phyloP scores from a whole-genome alignment of 2,329 filamentous ascomycete species.

The Botrytis aclada region DNA sequence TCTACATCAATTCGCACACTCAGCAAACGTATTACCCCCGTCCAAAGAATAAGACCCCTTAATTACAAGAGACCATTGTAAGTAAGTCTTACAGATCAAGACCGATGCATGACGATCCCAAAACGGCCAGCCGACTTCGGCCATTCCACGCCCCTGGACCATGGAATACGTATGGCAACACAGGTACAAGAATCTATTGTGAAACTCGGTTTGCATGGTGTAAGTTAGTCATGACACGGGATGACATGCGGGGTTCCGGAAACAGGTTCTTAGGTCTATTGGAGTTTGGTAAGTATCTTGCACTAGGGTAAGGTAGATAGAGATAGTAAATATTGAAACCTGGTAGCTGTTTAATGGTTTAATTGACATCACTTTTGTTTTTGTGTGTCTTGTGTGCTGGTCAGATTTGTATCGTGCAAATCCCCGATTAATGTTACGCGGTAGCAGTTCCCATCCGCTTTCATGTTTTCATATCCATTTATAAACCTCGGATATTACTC shows the following conservation, averaged over 20 bases:
- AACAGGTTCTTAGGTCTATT: neutral
- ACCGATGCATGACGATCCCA: neutral
- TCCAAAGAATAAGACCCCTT: neutral
- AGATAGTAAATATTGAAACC: neutral
- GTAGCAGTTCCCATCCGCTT: neutral
- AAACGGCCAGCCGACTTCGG: neutral
- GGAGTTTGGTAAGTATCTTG: neutral
- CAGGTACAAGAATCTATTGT: neutral
- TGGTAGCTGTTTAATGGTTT: neutral
- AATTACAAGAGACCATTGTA: neutral
- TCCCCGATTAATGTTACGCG: neutral
- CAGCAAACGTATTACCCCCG: neutral
- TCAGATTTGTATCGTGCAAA: neutral
- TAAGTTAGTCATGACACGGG: neutral
- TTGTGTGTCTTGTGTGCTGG: neutral
- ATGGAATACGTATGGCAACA: neutral
- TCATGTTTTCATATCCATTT: neutral
- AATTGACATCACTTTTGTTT: neutral
- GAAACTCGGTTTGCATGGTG: conserved; percentile 3
- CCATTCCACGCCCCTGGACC: neutral
- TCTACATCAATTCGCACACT: neutral
- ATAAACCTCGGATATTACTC: neutral
- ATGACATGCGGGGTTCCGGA: neutral
- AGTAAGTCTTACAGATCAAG: neutral
- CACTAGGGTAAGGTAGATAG: neutral